Percentiles rank a stretch among this genome's conserved stretches.
Conservation (phyloP, 2,329 filamentous ascomycete genomes). For the Geosmithia putterillii region DNA sequence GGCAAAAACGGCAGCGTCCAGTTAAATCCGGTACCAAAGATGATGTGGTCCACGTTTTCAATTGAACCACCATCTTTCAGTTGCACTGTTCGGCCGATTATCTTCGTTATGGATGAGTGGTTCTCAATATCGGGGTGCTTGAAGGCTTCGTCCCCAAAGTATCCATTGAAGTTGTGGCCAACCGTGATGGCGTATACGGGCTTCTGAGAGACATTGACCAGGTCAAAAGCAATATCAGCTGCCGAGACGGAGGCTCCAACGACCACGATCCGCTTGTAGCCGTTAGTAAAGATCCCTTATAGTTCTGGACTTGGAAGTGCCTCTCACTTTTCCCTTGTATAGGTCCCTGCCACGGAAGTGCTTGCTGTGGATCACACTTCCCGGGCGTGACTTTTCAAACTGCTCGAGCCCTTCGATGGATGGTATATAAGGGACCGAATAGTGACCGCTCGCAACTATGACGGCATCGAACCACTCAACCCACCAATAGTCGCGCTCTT, state of each 20-base stretch:
- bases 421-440: slow-evolving; percentile 44
- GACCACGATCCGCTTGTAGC: slow-evolving; percentile 38
- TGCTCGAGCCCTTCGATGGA: slow-evolving; percentile 32
- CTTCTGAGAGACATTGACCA: slow-evolving; percentile 27
- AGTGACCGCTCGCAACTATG: slow-evolving; percentile 48
- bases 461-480: slow-evolving; percentile 49
- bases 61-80: slow-evolving; percentile 43
- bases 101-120: slow-evolving; percentile 32
- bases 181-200: slow-evolving; percentile 40
- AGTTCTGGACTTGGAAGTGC: neutral
- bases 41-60: slow-evolving; percentile 44
- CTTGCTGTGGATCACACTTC: slow-evolving; percentile 42
- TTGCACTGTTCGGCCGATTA: slow-evolving; percentile 34
- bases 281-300: neutral
- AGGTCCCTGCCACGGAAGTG: slow-evolving; percentile 33
- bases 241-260: slow-evolving; percentile 55
- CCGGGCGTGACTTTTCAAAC: slow-evolving; percentile 30
- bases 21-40: slow-evolving; percentile 55
- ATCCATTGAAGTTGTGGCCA: slow-evolving; percentile 33
- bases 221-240: slow-evolving; percentile 45
- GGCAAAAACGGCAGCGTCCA: slow-evolving; percentile 53
- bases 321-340: slow-evolving; percentile 30
- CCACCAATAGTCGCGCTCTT: slow-evolving; percentile 46
- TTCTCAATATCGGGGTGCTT: slow-evolving; percentile 39
- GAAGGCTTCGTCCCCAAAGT: slow-evolving; percentile 48